phyloP scores from a whole-genome alignment of 768 basidiomycete genomes.

The Boletus pseudopeckii region DNA sequence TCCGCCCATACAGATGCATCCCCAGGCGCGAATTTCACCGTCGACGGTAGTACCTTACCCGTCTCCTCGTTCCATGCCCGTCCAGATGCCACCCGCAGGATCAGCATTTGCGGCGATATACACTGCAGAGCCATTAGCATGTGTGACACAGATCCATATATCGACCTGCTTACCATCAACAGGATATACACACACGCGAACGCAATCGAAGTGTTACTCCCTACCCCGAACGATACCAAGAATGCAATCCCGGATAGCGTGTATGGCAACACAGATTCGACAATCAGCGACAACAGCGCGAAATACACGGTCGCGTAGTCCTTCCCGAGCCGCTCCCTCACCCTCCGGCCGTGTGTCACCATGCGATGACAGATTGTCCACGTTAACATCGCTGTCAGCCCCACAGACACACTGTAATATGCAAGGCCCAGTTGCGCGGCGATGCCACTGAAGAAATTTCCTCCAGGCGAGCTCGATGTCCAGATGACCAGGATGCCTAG shows the following conservation, averaged over 20 bases:
- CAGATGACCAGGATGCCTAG: constrained; percentile 17
- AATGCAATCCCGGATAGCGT: constrained; percentile 26
- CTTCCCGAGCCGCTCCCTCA: constrained; percentile 14
- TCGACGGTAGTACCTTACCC: neutral
- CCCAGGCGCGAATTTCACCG: constrained; percentile 10
- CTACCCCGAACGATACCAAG: constrained; percentile 18
- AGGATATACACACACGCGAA: constrained; percentile 21
- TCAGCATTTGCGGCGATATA: constrained; percentile 26
- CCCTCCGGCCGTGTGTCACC: constrained; percentile 8
- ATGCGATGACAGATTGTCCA: constrained; percentile 18
- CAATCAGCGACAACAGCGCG: constrained; percentile 8
- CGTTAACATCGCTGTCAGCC: constrained; percentile 22
- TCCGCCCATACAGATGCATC: neutral
- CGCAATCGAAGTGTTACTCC: constrained; percentile 10
- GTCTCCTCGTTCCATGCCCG: constrained; percentile 16
- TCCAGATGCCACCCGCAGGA: constrained; percentile 22
- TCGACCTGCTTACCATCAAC: constrained; percentile 20
- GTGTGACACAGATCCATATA: neutral
- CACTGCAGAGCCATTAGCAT: constrained; percentile 12
- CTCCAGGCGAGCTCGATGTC: constrained; percentile 15
- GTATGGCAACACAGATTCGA: constrained; percentile 28
- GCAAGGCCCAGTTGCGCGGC: constrained; percentile 13
- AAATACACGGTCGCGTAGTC: constrained; percentile 24
- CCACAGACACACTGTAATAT: constrained; percentile 21
- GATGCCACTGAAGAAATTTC: constrained; percentile 17